Conservation (phyloP, 176 grass and related monocot species). For the Raddia guianensis region DNA sequence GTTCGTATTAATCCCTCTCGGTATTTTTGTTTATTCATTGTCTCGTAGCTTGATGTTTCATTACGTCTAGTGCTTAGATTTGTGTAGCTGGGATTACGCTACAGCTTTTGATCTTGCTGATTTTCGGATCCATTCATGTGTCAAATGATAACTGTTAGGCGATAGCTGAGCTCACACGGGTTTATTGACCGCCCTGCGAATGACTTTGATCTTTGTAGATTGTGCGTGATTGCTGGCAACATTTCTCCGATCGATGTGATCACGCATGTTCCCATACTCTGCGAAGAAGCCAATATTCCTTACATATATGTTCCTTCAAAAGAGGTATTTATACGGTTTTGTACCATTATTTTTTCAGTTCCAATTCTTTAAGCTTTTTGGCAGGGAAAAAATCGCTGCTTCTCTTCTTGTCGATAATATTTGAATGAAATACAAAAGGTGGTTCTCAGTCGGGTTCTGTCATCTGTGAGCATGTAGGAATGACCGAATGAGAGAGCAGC, state of each 20-base stretch:
- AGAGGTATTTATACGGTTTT: conserved; percentile 57
- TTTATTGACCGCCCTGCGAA: neutral
- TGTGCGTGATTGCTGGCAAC: conserved; percentile 93
- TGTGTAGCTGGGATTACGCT: neutral
- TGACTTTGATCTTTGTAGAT: conserved; percentile 43
- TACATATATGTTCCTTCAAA: conserved; percentile 86
- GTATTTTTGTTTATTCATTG: neutral
- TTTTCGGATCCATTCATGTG: neutral
- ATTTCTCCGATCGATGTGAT: conserved; percentile 97
- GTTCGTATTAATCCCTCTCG: conserved; percentile 34
- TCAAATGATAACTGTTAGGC: neutral
- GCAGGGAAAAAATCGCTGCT: neutral
- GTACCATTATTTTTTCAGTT: neutral
- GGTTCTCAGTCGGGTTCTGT: neutral
- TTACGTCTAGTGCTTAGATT: neutral
- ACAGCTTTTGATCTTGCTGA: neutral
- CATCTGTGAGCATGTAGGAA: neutral
- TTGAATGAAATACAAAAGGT: neutral
- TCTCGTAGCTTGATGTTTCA: neutral
- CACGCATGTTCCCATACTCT: conserved; percentile 88
- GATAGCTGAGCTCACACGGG: neutral
- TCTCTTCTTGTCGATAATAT: neutral
- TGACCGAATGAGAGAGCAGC: neutral
- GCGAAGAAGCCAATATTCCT: conserved; percentile 79
- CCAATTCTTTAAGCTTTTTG: conserved; percentile 9